Conservation (phyloP, 192 early-diverging fungal genomes). For the Coemansia sp. region DNA sequence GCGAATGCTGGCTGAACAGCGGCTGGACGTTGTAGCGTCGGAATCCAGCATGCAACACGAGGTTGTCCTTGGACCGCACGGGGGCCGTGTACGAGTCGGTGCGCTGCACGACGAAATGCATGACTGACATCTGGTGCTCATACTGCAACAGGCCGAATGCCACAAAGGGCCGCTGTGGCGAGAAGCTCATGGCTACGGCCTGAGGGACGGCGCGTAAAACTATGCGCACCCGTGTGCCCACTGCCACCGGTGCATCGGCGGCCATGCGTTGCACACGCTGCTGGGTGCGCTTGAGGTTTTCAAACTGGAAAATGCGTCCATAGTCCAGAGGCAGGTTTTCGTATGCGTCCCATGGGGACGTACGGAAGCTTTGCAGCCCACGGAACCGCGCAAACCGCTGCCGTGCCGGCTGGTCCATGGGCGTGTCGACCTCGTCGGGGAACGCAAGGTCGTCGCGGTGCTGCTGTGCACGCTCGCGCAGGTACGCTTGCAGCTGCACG, state of each 20-base stretch:
- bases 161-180: constrained; percentile 33
- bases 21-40: constrained; percentile 80
- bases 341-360: constrained; percentile 96
- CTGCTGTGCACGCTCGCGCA: constrained; percentile 54
- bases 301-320: constrained; percentile 93
- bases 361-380: constrained; percentile 91
- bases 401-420: constrained; percentile 75
- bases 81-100: constrained; percentile 68
- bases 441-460: constrained; percentile 77
- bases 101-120: constrained; percentile 77
- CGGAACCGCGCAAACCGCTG: constrained; percentile 91
- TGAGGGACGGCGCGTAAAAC: constrained; percentile 62
- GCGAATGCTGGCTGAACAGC: constrained; percentile 85
- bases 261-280: constrained; percentile 60
- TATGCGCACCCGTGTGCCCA: constrained; percentile 73
- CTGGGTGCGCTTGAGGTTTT: constrained; percentile 81
- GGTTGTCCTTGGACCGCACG: constrained; percentile 89
- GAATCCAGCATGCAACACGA: constrained; percentile 86
- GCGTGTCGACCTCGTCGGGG: constrained; percentile 97
- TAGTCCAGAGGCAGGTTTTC: constrained; percentile 98
- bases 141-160: constrained; percentile 77
- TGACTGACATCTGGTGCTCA: constrained; percentile 91
- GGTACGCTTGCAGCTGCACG: constrained; percentile 41
- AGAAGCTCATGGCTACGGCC: constrained; percentile 10
- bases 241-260: constrained; percentile 53